phyloP scores from a whole-genome alignment of 169 alveolate genomes.

The Plasmodium gonderi region DNA sequence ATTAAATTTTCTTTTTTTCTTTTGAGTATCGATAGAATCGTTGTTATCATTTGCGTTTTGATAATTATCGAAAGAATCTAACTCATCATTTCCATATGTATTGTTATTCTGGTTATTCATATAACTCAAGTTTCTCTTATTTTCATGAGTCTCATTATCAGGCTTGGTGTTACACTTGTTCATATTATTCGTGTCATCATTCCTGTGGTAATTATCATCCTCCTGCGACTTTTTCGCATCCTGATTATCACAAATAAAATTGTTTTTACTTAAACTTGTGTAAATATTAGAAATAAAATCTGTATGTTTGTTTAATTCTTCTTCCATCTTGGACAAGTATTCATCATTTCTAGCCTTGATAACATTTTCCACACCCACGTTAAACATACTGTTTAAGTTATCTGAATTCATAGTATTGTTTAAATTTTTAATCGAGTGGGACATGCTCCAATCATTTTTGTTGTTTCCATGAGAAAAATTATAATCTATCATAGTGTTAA shows the following conservation, averaged over 20 bases:
- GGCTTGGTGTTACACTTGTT: neutral
- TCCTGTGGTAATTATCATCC: neutral
- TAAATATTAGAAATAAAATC: constrained; percentile 51
- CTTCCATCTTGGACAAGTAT: constrained; percentile 13
- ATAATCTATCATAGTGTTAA: neutral
- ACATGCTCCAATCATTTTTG: neutral
- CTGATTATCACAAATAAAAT: constrained; percentile 13
- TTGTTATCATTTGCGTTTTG: constrained; percentile 10
- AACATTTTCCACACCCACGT: neutral
- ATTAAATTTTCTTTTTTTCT: constrained; percentile 15
- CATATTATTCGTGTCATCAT: neutral
- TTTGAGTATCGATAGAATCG: neutral
- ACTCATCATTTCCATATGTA: neutral
- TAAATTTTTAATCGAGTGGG: neutral
- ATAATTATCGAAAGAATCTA: neutral
- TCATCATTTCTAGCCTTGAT: neutral
- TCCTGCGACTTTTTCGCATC: neutral
- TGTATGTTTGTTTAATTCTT: constrained; percentile 36
- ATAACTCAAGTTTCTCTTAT: neutral
- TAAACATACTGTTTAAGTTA: neutral
- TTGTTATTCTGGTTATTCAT: neutral
- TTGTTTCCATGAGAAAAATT: neutral
- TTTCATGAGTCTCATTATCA: neutral
- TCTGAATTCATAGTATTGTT: neutral
- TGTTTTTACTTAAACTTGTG: constrained; percentile 10